Conservation (phyloP, 768 basidiomycete species). For the Leccinum imitatum region DNA sequence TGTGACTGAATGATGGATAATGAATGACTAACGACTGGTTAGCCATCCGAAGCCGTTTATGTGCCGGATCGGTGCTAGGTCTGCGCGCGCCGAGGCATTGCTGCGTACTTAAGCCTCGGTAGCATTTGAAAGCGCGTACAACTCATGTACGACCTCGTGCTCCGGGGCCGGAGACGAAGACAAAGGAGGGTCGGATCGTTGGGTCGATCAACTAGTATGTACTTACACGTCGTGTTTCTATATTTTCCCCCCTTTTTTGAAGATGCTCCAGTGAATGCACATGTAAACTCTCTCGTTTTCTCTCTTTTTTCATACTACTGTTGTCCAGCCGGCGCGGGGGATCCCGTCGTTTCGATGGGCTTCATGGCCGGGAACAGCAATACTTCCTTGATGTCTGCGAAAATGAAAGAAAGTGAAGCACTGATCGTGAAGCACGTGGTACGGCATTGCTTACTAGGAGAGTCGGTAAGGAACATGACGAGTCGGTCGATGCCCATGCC, state of each 20-base stretch:
- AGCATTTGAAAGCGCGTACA: background rate
- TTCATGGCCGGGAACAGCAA: constrained; percentile 97
- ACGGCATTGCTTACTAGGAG: constrained; percentile 61
- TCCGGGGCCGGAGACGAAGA: background rate
- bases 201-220: background rate
- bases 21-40: background rate
- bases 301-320: constrained; percentile 1
- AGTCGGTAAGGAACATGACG: constrained; percentile 98
- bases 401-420: constrained; percentile 2
- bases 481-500: constrained; percentile 94
- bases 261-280: background rate
- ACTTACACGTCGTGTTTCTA: background rate
- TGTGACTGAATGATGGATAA: background rate
- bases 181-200: background rate
- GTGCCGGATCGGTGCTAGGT: constrained; percentile 54
- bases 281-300: background rate
- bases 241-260: background rate
- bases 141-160: background rate
- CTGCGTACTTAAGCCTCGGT: background rate
- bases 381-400: constrained; percentile 92
- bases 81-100: constrained; percentile 37
- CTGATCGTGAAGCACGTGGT: background rate
- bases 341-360: constrained; percentile 56
- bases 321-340: constrained; percentile 31
- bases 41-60: constrained; percentile 55